Percentiles rank a stretch among this genome's conserved stretches.
phyloP scores from a whole-genome alignment of 139 green algal species.

The Micractinium sp. region DNA sequence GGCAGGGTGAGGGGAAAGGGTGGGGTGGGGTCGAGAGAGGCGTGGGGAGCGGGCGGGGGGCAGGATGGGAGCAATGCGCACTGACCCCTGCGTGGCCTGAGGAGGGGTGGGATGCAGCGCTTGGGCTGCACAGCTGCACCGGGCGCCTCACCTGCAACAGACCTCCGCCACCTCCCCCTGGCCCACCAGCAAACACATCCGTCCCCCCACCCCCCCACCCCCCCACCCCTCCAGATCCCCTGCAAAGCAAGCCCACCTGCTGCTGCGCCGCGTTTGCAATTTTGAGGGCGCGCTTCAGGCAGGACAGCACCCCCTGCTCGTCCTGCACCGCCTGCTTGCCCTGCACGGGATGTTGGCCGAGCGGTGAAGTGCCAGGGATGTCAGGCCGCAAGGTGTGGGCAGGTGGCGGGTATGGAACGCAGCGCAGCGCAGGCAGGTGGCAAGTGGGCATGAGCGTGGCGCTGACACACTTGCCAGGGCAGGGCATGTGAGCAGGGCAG shows the following conservation, averaged over 20 bases:
- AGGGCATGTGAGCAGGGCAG: no score
- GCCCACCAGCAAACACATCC: neutral
- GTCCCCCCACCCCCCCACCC: neutral
- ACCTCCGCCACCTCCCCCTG: neutral
- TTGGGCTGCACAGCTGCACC: neutral
- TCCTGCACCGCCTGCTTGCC: constrained; percentile 56
- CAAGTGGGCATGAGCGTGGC: no score
- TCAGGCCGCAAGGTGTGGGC: no score
- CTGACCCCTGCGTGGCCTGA: neutral
- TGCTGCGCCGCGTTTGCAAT: constrained; percentile 82
- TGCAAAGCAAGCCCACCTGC: constrained; percentile 11
- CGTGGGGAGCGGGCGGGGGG: no score
- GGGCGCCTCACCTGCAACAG: neutral
- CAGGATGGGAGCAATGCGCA: neutral
- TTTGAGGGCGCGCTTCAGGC: constrained; percentile 84
- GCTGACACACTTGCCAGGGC: no score
- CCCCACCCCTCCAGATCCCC: neutral
- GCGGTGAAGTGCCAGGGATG: no score
- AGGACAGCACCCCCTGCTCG: constrained; percentile 71
- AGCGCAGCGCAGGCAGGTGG: no score
- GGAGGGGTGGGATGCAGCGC: neutral
- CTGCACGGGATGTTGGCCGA: no score
- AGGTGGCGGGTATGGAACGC: no score
- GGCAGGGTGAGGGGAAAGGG: no score
- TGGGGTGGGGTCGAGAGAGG: neutral